phyloP scores from a whole-genome alignment of 2,329 filamentous ascomycete genomes.

The Verticillium tricorpus region DNA sequence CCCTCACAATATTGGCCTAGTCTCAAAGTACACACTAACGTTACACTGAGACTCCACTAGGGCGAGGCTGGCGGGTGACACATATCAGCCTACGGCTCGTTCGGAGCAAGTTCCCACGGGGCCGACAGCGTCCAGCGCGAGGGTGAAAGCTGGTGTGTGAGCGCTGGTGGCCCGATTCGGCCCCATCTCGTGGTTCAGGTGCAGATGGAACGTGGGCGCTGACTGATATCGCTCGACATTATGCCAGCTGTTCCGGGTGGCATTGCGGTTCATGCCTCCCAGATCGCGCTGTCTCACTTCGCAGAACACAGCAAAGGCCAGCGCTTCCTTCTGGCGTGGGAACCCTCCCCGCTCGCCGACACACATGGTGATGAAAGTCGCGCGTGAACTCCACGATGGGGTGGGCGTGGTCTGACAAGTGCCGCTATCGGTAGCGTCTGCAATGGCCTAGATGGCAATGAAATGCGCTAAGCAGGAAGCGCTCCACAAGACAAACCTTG shows the following conservation, averaged over 20 bases:
- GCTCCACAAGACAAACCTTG: background rate
- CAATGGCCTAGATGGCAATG: background rate
- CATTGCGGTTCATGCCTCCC: background rate
- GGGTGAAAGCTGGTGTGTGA: background rate
- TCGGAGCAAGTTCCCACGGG: constrained; percentile 37
- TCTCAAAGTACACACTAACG: background rate
- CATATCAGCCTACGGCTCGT: constrained; percentile 41
- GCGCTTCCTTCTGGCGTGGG: background rate
- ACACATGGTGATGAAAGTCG: background rate
- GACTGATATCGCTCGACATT: background rate
- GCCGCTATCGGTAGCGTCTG: background rate
- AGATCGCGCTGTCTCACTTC: background rate
- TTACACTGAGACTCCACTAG: constrained; percentile 6
- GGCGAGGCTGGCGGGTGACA: constrained; percentile 1
- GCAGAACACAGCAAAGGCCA: background rate
- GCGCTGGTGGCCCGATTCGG: background rate
- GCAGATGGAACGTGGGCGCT: background rate
- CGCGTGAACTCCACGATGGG: background rate
- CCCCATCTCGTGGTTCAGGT: background rate
- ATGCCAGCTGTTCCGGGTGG: background rate
- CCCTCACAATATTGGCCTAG: background rate
- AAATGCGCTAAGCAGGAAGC: background rate
- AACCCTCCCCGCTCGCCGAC: background rate
- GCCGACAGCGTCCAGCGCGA: background rate
- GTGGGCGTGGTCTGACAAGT: background rate